Percentiles rank a stretch among this genome's conserved stretches.
Conservation (phyloP, 768 basidiomycete genomes). For the Stropharia rugosoannulata region DNA sequence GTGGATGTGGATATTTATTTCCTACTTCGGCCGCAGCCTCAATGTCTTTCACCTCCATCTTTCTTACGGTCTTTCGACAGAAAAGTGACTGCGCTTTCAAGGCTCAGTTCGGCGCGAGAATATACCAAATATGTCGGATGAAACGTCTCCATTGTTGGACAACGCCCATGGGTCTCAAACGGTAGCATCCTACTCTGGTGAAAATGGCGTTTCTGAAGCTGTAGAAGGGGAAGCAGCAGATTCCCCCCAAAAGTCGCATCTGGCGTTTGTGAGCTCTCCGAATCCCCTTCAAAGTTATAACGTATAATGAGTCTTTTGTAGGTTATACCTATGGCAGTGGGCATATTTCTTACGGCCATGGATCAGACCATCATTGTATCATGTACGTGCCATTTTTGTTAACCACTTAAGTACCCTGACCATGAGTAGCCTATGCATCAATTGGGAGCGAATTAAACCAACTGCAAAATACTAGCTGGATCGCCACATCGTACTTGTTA, state of each 20-base stretch:
- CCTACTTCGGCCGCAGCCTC: too few species aligned
- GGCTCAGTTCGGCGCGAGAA: background rate
- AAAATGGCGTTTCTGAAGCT: background rate
- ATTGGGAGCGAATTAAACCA: constrained; percentile 61
- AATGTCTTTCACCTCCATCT: too few species aligned
- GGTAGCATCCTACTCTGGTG: background rate
- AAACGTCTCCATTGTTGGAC: background rate
- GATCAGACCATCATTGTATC: constrained; percentile 51
- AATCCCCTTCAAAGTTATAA: background rate
- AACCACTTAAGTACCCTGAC: background rate
- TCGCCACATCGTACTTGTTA: constrained; percentile 62
- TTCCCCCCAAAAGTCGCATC: background rate
- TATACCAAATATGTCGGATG: constrained; percentile 1
- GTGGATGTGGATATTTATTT: too few species aligned
- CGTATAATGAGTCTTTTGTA: constrained; percentile 7
- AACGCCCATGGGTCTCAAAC: background rate
- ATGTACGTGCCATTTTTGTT: constrained; percentile 25
- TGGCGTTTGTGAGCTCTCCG: background rate
- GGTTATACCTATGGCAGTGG: constrained; percentile 48
- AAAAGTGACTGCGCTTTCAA: background rate
- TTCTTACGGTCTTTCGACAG: background rate
- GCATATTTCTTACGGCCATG: constrained; percentile 47
- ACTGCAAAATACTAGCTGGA: constrained; percentile 67
- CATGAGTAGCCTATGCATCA: constrained; percentile 42
- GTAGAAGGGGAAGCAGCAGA: background rate